Evolutionary conservation across 2,329 filamentous ascomycete genomes (phyloP).

Genomic region (Dactylella cylindrospora): DNA sequence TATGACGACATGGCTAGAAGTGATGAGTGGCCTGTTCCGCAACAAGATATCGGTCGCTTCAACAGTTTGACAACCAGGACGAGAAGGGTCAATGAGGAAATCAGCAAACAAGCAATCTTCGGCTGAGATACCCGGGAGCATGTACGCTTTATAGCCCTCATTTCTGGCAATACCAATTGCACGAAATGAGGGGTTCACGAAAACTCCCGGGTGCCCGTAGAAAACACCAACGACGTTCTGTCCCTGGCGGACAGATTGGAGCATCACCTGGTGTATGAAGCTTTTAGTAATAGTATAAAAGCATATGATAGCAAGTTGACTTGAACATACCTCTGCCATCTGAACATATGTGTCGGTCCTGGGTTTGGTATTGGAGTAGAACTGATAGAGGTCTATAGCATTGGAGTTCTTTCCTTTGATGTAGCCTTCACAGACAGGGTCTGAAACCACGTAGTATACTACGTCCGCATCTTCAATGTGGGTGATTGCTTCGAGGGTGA

Average conservation of each 20-base stretch:
- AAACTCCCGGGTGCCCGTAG: slow-evolving; percentile 15
- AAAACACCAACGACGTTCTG: slow-evolving; percentile 8
- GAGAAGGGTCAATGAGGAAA: slow-evolving; percentile 15
- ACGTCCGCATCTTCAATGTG: slow-evolving; percentile 12
- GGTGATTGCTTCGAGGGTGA: slow-evolving; percentile 10
- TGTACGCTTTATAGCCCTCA: slow-evolving; percentile 8
- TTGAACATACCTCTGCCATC: slow-evolving; percentile 6
- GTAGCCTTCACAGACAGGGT: slow-evolving; percentile 8
- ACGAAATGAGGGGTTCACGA: slow-evolving; percentile 17
- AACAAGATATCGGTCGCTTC: slow-evolving; percentile 17
- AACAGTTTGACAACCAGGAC: slow-evolving; percentile 11
- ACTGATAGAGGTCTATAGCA: slow-evolving; percentile 13
- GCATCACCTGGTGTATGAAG: no score
- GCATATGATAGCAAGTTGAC: not conserved
- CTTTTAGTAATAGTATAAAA: no score
- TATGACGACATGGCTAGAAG: slow-evolving; percentile 15
- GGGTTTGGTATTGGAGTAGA: slow-evolving; percentile 7
- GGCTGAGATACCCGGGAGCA: slow-evolving; percentile 18
- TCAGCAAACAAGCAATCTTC: slow-evolving; percentile 19
- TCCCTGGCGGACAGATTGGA: slow-evolving; percentile 1
- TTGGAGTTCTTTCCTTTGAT: slow-evolving; percentile 9
- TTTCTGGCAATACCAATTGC: slow-evolving; percentile 14
- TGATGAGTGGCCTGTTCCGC: slow-evolving; percentile 7
- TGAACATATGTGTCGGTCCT: slow-evolving; percentile 11
- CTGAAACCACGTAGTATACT: slow-evolving; percentile 13